Base-by-base conservation (phyloP, 345 rosid genomes). In the Rubroshorea leprosula region DNA sequence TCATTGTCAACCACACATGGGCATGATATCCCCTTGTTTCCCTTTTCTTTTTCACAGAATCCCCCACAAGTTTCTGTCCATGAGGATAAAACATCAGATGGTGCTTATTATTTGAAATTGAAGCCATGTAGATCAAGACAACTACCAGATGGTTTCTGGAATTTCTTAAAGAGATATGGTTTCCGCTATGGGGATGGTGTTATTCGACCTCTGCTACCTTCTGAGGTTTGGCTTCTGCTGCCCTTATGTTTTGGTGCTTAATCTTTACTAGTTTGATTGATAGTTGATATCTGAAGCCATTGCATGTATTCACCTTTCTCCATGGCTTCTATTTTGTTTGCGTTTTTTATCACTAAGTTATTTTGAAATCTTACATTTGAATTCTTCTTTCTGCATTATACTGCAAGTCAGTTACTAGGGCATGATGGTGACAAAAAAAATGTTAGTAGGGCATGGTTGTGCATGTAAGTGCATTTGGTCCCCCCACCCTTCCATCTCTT, bases 151-250 rank as follows among this genome's bases (percentile, higher is more conserved):
- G 81, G 80, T 53, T 65, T 61, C 65, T 93, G 99, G 99, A 82
- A 72, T 52, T 93, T 93, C 65, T 63, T 93, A 59, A 96, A 85
- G 60, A 80, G 84, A 83, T 93, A 86, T 61, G 99, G 99, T 63
- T 89, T 83, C 57, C 84, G 80, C 66, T 89, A 89, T 60, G 96
- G 97, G 56, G 73, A 74, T 19, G 55, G 52, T 29, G 22, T 39
- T 41, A 75, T 57, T 6, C 76, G 99, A 18, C 58, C 90, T 39
- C 73, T 93, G 70, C 96, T 93, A 56, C 88, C 99, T 26, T 77
- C 80, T 55, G 99, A 93, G 99, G 99, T 93, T 77, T 62, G 74
- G 27, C 56, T 53, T 76, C 71, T 64, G 23, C 43, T 67, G 29
- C 60, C 23, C 46, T 35, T 38, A 12, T 54, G 31, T 52, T 60